Evolutionary conservation across 2,329 filamentous ascomycete species (phyloP), one percentile per base, ranked within the genome.

Genomic region (Chaetothyriales sp.): DNA sequence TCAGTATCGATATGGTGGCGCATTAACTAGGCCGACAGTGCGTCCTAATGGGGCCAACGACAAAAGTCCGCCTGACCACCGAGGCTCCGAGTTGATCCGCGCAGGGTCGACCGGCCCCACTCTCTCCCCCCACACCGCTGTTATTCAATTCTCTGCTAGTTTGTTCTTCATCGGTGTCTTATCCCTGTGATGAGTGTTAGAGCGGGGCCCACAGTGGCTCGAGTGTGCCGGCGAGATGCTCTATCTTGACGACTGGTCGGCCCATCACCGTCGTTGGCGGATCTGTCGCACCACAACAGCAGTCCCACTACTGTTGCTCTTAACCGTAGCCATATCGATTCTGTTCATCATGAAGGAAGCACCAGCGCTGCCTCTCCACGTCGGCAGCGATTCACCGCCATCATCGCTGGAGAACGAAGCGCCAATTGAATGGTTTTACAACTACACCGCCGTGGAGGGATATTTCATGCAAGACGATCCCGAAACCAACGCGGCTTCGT

Each of bases 391-490:
- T 4, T 18, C 2, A 13, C 46, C 29, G 18, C 28, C 20, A 20
- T 10, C 46, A 13, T 13, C 46, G 28, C 20, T 29, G 10, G 19
- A 33, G 18, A 18, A 9, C n/a, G 46, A 22, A 10, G 20, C 7
- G 46, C 19, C 46, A n/a, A 20, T 15, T 15, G 33, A 40, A 15
- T 40, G 33, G 33, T 40, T 15, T 40, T 40, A 54, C 48, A 51
- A 40, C n/a, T 58, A 58, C 44, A 54, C 50, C 6, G 56, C 56
- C 5, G 20, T 59, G 4, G 25, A 18, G 9, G 57, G 53, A 13
- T 59, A 58, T 43, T 59, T 59, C 47, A 46, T 70, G 28, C 75
- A 77, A 60, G 73, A 74, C 61, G 72, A 76, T 10, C 64, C 66
- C 4, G 52, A 57, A 4, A 77, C 74, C 0, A 66, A 75, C 56